phyloP scores from a whole-genome alignment of 2,329 filamentous ascomycete genomes.

The Coccinonectria pachysandricola region DNA sequence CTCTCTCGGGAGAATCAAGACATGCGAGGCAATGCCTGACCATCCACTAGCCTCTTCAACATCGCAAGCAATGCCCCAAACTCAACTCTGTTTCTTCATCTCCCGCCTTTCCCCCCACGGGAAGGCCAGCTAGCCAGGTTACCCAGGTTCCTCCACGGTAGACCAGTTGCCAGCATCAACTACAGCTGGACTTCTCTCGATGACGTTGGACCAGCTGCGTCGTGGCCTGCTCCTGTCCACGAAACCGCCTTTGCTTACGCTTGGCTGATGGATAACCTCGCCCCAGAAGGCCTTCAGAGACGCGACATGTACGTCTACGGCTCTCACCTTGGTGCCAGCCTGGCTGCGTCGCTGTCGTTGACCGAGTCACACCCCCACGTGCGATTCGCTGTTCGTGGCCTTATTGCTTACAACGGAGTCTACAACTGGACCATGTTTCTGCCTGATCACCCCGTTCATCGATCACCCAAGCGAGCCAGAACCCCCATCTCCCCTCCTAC shows the following conservation, averaged over 20 bases:
- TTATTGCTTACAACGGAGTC: constrained; percentile 48
- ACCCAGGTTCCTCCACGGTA: constrained; percentile 31
- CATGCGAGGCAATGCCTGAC: no score
- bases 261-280: constrained; percentile 38
- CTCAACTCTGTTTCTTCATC: constrained; percentile 42
- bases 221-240: constrained; percentile 48
- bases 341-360: constrained; percentile 46
- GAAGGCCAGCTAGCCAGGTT: constrained; percentile 19
- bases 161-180: constrained; percentile 44
- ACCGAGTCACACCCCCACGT: constrained; percentile 39
- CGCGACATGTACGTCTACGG: constrained; percentile 40
- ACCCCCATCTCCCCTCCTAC: constrained; percentile 5
- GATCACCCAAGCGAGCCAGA: constrained; percentile 9
- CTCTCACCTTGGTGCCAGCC: constrained; percentile 45
- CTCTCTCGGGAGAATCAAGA: background rate
- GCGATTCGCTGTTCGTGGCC: constrained; percentile 38
- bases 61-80: constrained; percentile 24
- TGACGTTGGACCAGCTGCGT: constrained; percentile 14
- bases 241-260: constrained; percentile 44
- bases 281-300: constrained; percentile 23
- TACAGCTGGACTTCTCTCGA: constrained; percentile 41
- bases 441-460: constrained; percentile 39
- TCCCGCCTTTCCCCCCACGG: constrained; percentile 37
- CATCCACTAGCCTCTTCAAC: constrained; percentile 37
- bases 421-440: constrained; percentile 56